These are phyloP conservation scores for Candida khao-thaluensis DNA, from an alignment of 805 yeast species.

Conservation along the genomic window DNA sequence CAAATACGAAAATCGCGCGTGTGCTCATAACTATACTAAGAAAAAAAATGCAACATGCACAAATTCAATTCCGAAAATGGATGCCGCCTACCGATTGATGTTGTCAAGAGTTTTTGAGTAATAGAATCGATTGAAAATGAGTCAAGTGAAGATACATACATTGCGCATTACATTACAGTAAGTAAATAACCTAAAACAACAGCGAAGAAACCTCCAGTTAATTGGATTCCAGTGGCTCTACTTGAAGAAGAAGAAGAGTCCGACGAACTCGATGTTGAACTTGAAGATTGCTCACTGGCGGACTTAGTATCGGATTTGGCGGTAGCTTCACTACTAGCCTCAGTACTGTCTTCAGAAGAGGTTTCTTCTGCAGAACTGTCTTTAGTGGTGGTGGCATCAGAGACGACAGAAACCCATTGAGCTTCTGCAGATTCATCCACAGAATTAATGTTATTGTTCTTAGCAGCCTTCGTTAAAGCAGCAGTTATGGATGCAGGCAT, in stretches of 20 bases:
- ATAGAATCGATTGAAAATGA: too few relatives aligned
- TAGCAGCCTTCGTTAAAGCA: conserved; percentile 24
- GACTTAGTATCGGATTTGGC: too few relatives aligned
- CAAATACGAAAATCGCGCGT: too few relatives aligned
- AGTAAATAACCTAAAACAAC: conserved; percentile 11
- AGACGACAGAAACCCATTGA: conserved; percentile 6
- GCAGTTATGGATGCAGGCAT: conserved; percentile 31
- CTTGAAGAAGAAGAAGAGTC: conserved; percentile 6
- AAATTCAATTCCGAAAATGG: not conserved
- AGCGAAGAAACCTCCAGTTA: conserved; percentile 13
- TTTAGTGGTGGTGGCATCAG: too few relatives aligned
- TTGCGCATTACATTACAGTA: conserved; percentile 6
- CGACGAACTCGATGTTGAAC: conserved; percentile 4
- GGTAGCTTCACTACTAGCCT: too few relatives aligned
- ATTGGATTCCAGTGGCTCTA: not conserved
- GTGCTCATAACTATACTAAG: too few relatives aligned
- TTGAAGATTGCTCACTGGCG: not conserved
- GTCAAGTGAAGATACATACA: too few relatives aligned
- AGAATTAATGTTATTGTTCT: conserved; percentile 19
- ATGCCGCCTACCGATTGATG: not conserved
- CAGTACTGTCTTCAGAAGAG: too few relatives aligned
- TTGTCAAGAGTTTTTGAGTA: too few relatives aligned
- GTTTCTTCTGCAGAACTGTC: too few relatives aligned
- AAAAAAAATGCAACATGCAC: conserved; percentile 1
- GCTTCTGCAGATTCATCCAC: conserved; percentile 13